Conservation (phyloP, 129 eudicot species). For the Escallonia herrerae region DNA sequence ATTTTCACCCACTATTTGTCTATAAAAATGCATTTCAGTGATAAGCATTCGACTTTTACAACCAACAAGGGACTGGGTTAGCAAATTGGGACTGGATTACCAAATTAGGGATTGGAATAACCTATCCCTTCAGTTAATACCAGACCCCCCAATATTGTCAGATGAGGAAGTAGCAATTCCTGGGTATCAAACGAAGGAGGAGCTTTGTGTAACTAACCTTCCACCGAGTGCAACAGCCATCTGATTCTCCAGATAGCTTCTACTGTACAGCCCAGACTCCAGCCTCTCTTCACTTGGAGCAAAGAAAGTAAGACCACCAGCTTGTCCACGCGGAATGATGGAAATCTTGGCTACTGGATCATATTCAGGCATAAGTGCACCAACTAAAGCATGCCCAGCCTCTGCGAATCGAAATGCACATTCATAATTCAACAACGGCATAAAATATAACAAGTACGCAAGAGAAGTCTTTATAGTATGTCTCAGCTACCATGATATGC, state of each 20-base stretch:
- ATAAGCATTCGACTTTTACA: too few relatives aligned
- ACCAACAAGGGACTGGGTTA: too few relatives aligned
- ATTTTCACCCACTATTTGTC: too few relatives aligned
- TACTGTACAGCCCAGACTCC: constrained; percentile 91
- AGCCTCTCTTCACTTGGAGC: constrained; percentile 98
- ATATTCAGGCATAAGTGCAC: constrained; percentile 97
- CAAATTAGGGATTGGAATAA: too few relatives aligned
- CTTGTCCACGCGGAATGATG: constrained; percentile 98
- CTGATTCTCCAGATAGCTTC: constrained; percentile 94
- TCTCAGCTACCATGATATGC: constrained; percentile 77
- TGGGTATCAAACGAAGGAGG: background rate
- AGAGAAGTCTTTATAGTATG: background rate
- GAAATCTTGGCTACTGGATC: constrained; percentile 98
- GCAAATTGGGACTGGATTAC: too few relatives aligned
- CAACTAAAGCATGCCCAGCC: constrained; percentile 99
- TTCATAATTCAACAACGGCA: background rate
- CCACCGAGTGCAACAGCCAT: constrained; percentile 99
- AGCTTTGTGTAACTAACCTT: constrained; percentile 36
- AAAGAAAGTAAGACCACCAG: constrained; percentile 94
- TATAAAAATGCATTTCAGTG: too few relatives aligned
- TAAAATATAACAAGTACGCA: background rate
- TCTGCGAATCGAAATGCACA: constrained; percentile 36
- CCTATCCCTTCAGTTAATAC: too few relatives aligned
- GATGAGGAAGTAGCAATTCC: too few relatives aligned
- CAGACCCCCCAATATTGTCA: too few relatives aligned